A percentile compares a stretch with the other conserved stretches of the same genome.
These are phyloP conservation scores for Lachnellula arida DNA, from an alignment of 2,329 filamentous ascomycete species.

Conservation along the genomic window DNA sequence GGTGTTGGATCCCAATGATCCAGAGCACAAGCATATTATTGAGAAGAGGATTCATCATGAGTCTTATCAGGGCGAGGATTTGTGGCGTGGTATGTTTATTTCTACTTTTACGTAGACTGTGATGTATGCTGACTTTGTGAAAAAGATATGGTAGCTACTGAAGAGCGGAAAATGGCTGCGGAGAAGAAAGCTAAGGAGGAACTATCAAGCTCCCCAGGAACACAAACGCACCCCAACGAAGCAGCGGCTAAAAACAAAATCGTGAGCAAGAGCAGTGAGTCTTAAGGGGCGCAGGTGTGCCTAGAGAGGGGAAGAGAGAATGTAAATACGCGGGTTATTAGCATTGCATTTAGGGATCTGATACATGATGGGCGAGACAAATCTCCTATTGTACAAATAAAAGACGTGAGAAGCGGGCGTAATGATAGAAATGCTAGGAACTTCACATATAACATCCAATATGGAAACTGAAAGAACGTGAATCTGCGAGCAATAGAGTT, in stretches of 20 bases:
- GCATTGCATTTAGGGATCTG: no score
- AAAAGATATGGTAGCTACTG: slow-evolving; percentile 75
- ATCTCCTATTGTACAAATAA: no score
- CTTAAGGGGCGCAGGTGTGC: no score
- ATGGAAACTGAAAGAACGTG: no score
- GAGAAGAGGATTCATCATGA: slow-evolving; percentile 88
- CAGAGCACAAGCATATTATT: slow-evolving; percentile 74
- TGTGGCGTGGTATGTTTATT: slow-evolving; percentile 74
- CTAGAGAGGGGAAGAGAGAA: no score
- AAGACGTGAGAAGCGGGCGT: neutral
- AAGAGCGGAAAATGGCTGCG: slow-evolving; percentile 58
- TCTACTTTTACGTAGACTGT: neutral
- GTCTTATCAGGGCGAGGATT: slow-evolving; percentile 80
- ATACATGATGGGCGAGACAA: no score
- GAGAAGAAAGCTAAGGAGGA: slow-evolving; percentile 39
- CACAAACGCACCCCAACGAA: slow-evolving; percentile 47
- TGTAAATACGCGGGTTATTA: no score
- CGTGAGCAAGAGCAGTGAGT: slow-evolving; percentile 41
- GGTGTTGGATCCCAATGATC: slow-evolving; percentile 75
- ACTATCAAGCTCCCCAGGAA: neutral
- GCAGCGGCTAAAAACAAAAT: slow-evolving; percentile 47
- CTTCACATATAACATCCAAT: no score
- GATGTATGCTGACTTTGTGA: slow-evolving; percentile 14
- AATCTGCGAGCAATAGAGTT: no score
- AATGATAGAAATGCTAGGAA: no score